Evolutionary conservation across 2,329 filamentous ascomycete species (phyloP).

Genomic region (Arthrobotrys entomopaga): DNA sequence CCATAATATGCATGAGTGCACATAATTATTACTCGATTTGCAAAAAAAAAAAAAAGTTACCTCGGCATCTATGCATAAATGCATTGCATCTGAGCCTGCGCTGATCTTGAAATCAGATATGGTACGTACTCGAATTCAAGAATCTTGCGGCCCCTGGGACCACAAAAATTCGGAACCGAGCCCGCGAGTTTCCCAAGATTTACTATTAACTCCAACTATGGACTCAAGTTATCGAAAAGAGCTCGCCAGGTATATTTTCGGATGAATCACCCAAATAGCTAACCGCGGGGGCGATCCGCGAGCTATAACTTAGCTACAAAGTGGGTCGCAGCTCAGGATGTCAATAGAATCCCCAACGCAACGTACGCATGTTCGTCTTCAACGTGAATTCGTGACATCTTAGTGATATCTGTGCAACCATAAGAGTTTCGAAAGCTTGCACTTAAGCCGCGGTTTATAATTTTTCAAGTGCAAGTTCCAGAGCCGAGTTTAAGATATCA

Average conservation of each 20-base stretch:
- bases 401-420: constrained; percentile 1
- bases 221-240: constrained; percentile 3
- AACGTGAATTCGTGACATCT: too few species aligned
- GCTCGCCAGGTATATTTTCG: constrained; percentile 17
- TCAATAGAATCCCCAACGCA: too few species aligned
- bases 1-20: too few species aligned
- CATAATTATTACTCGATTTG: too few species aligned
- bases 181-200: constrained; percentile 10
- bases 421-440: background rate
- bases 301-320: too few species aligned
- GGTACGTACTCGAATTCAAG: constrained; percentile 1
- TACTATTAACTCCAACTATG: constrained; percentile 3
- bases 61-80: too few species aligned
- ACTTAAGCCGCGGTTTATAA: constrained; percentile 4
- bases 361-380: too few species aligned
- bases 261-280: constrained; percentile 23
- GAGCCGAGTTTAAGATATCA: background rate
- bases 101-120: too few species aligned
- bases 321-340: too few species aligned
- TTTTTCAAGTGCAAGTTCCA: background rate
- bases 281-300: background rate
- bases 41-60: too few species aligned
- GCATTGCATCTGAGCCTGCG: too few species aligned
- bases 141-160: background rate
- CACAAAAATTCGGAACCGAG: constrained; percentile 38